Conservation (phyloP, 2,329 filamentous ascomycete genomes). For the Eutypa lata region DNA sequence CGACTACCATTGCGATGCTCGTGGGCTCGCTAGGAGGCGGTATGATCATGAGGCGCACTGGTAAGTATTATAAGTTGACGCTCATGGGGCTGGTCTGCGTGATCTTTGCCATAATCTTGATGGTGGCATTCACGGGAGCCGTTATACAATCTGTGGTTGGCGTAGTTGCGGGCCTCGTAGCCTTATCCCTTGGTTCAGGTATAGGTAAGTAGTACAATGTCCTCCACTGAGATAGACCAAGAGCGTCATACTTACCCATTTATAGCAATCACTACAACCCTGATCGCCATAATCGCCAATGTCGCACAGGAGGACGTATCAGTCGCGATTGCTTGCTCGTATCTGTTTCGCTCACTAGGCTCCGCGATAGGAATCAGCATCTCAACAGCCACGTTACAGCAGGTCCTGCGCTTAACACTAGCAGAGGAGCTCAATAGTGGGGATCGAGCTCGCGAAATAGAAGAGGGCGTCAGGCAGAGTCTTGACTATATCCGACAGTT, state of each 20-base stretch:
- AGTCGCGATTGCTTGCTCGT: conserved; percentile 74
- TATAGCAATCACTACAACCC: conserved; percentile 65
- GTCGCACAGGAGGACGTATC: conserved; percentile 65
- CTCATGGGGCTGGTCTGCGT: conserved; percentile 52
- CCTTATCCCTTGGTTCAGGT: conserved; percentile 41
- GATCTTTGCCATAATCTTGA: conserved; percentile 49
- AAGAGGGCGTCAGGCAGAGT: conserved; percentile 66
- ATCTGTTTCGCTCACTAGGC: conserved; percentile 77
- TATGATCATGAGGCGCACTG: conserved; percentile 65
- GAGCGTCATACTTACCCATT: conserved; percentile 41
- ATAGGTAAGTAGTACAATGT: conserved; percentile 25
- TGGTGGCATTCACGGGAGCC: conserved; percentile 56
- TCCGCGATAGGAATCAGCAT: conserved; percentile 73
- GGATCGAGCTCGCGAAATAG: conserved; percentile 61
- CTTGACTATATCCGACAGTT: conserved; percentile 66
- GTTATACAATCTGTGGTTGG: conserved; percentile 45
- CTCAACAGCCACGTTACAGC: conserved; percentile 69
- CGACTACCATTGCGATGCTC: conserved; percentile 61
- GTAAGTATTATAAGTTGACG: conserved; percentile 69
- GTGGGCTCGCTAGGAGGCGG: conserved; percentile 63
- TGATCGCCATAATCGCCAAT: conserved; percentile 71
- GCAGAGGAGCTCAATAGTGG: conserved; percentile 50
- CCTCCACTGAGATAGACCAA: neutral
- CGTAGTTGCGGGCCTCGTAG: conserved; percentile 55
- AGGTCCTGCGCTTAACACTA: conserved; percentile 58